Evolutionary conservation across 1,284 basidiomycete genomes (phyloP).

Genomic region (Ganoderma meredithae): DNA sequence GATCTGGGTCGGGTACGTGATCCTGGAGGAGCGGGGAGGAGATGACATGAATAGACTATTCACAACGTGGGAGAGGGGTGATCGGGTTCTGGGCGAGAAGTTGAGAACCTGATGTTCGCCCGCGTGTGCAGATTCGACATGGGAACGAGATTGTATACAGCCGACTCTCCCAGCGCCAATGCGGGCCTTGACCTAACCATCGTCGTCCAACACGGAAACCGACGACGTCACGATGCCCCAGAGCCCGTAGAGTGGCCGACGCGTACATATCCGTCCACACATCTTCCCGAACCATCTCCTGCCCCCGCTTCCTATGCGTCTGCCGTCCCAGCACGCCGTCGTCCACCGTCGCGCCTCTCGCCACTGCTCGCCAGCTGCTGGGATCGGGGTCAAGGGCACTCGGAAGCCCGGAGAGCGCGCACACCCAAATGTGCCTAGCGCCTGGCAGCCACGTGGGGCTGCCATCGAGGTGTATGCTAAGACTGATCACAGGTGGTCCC

Average conservation of each 20-base stretch:
- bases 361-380: not conserved
- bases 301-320: not conserved
- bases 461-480: not conserved
- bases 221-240: not conserved
- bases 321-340: not conserved
- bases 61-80: conserved; percentile 1
- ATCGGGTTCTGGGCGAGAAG: conserved; percentile 7
- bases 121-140: not conserved
- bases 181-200: conserved; percentile 2
- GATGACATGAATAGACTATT: not conserved
- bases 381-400: not conserved
- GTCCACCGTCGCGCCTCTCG: not conserved
- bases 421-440: conserved; percentile 8
- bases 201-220: conserved; percentile 5
- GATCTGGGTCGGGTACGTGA: conserved; percentile 2
- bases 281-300: not conserved
- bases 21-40: not conserved
- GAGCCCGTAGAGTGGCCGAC: not conserved
- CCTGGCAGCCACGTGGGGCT: conserved; percentile 11
- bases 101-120: not conserved
- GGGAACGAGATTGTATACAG: not conserved
- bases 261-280: not conserved
- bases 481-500: not conserved
- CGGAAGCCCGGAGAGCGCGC: conserved; percentile 6
- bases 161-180: not conserved